These are phyloP conservation scores for Cladorrhinum sp. DNA, from an alignment of 2,329 filamentous ascomycete species.

Conservation along the genomic window DNA sequence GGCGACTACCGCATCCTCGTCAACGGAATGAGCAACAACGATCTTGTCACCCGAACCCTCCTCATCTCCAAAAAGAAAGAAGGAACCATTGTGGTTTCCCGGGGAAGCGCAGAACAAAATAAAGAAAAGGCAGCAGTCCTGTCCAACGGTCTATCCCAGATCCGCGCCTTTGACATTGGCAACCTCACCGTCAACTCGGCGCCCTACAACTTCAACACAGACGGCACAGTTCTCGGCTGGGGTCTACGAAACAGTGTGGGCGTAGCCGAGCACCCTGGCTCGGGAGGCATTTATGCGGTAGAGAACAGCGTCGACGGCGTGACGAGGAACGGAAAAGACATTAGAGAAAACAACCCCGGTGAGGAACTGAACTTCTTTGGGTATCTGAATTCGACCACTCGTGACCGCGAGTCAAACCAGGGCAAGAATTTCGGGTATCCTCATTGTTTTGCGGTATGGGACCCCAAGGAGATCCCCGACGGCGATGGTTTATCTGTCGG, in stretches of 20 bases:
- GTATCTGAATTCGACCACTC: conserved; percentile 50
- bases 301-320: conserved; percentile 71
- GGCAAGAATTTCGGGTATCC: conserved; percentile 63
- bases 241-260: conserved; percentile 72
- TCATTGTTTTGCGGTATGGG: conserved; percentile 64
- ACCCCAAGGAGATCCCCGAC: conserved; percentile 44
- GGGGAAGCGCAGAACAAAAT: conserved; percentile 58
- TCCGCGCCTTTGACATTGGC: conserved; percentile 48
- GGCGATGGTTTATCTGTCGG: conserved; percentile 42
- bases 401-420: conserved; percentile 27
- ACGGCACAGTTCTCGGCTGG: conserved; percentile 58
- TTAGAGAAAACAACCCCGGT: conserved; percentile 67
- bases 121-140: conserved; percentile 47
- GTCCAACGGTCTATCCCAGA: conserved; percentile 54
- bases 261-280: conserved; percentile 58
- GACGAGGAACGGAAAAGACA: conserved; percentile 53
- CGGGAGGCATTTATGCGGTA: conserved; percentile 56
- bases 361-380: conserved; percentile 75
- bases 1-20: conserved; percentile 48
- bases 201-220: conserved; percentile 45
- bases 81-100: conserved; percentile 57
- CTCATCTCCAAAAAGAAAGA: conserved; percentile 51
- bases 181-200: conserved; percentile 28
- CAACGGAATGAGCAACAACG: conserved; percentile 55
- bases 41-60: conserved; percentile 62